These are phyloP conservation scores for Acanthamoeba lenticulata DNA, from an alignment of 208 protist species.

Conservation along the genomic window DNA sequence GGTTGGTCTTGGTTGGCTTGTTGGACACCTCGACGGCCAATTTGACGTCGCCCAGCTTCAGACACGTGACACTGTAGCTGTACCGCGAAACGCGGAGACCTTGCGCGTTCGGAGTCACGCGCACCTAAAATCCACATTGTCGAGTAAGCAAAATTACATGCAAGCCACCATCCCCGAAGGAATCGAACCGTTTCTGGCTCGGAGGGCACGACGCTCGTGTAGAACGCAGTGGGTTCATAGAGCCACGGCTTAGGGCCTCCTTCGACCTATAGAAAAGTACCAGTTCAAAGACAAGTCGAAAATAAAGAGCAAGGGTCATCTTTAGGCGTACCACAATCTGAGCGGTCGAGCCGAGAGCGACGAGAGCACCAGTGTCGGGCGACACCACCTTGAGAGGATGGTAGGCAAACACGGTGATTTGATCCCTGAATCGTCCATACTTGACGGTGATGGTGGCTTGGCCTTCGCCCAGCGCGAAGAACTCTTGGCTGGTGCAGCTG, in stretches of 20 bases:
- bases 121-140: background rate
- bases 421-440: conserved; percentile 39
- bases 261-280: conserved; percentile 21
- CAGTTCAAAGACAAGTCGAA: background rate
- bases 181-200: conserved; percentile 9
- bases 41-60: conserved; percentile 28
- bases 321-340: conserved; percentile 38
- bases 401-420: conserved; percentile 60
- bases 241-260: conserved; percentile 66
- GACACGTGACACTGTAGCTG: conserved; percentile 48
- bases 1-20: conserved; percentile 63
- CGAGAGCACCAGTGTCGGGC: conserved; percentile 31
- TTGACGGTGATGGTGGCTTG: conserved; percentile 50
- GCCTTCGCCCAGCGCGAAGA: conserved; percentile 52
- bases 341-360: conserved; percentile 37
- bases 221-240: conserved; percentile 68
- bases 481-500: conserved; percentile 28
- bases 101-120: conserved; percentile 18
- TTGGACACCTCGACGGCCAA: conserved; percentile 36
- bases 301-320: background rate
- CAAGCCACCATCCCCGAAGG: background rate
- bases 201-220: background rate
- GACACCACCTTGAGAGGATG: conserved; percentile 40
- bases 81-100: background rate
- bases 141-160: background rate